Base-by-base conservation (phyloP, 371 early-diverging fungal species). In the Pancytospora philotis region DNA sequence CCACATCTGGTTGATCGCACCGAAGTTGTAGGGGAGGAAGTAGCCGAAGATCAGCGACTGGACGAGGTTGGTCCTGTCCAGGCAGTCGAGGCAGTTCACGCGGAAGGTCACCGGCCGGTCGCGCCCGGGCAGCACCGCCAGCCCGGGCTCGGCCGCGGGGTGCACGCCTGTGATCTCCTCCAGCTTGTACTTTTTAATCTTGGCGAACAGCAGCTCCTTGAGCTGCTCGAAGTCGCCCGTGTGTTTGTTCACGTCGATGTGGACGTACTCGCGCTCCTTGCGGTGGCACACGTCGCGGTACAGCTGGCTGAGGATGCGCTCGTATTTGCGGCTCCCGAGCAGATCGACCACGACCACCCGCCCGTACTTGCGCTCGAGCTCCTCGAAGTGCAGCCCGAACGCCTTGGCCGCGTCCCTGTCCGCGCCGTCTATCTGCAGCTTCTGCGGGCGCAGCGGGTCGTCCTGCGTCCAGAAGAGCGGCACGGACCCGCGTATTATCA, bases 341-440 rank as follows among this genome's bases (percentile, higher is more conserved):
- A 96, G 80, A 72, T 91, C 92, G 45, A 94, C 77, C 19, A 87
- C 85, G 73, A 86, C 85, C 0, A 91, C 84, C 0, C 84, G 76
- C 2, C 84, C 82, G 73, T 92, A 95, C 16, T 86, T 83, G 0
- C 83, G 76, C 22, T 85, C 69, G 0, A 92, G 79, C 25, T 89
- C 88, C 57, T 86, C 80, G 66, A 90, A 87, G 78, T 91, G 91
- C 16, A 86, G 81, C 52, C 86, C 83, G 1, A 88, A 86, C 0
- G 90, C 89, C 13, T 88, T 86, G 72, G 83, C 81, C 0, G 86
- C 85, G 4, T 87, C 87, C 19, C 84, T 84, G 61, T 72, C 80
- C 75, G 66, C 81, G 76, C 74, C 77, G 84, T 64, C 86, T 78
- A 25, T 79, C 64, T 32, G 78, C 75, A 61, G 72, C 73, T 37